Conservation (phyloP, 2,329 filamentous ascomycete species). For the Exophiala spinifera region DNA sequence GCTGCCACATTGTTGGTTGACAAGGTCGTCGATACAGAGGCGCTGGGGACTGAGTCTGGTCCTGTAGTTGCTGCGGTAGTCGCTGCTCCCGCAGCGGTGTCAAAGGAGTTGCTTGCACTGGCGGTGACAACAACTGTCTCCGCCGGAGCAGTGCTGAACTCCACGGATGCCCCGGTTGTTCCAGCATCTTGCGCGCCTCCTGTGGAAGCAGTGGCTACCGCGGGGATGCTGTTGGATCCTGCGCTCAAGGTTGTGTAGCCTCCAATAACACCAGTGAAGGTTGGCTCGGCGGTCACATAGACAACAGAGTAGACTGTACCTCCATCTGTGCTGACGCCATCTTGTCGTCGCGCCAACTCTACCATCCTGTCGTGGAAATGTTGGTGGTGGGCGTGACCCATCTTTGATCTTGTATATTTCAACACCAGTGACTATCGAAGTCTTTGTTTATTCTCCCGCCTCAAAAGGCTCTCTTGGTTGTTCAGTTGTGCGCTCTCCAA, state of each 20-base stretch:
- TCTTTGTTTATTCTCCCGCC: not conserved
- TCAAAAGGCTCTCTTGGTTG: not conserved
- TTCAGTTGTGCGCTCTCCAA: too few relatives aligned
- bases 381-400: constrained; percentile 14
- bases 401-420: not conserved
- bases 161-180: constrained; percentile 1
- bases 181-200: constrained; percentile 1
- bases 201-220: constrained; percentile 5
- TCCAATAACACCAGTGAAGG: constrained; percentile 51
- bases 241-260: constrained; percentile 44
- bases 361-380: constrained; percentile 21
- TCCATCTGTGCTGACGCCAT: constrained; percentile 18
- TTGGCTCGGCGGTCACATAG: constrained; percentile 52
- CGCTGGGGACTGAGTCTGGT: not conserved
- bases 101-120: too few relatives aligned
- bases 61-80: not conserved
- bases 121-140: constrained; percentile 16
- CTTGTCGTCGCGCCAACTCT: constrained; percentile 24
- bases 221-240: constrained; percentile 1
- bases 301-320: constrained; percentile 37
- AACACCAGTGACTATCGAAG: not conserved
- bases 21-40: constrained; percentile 18
- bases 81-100: constrained; percentile 14
- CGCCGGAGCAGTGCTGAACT: constrained; percentile 9
- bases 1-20: constrained; percentile 2